phyloP scores from a whole-genome alignment of 2,329 filamentous ascomycete species.

The Rhytidhysteron rufulum region DNA sequence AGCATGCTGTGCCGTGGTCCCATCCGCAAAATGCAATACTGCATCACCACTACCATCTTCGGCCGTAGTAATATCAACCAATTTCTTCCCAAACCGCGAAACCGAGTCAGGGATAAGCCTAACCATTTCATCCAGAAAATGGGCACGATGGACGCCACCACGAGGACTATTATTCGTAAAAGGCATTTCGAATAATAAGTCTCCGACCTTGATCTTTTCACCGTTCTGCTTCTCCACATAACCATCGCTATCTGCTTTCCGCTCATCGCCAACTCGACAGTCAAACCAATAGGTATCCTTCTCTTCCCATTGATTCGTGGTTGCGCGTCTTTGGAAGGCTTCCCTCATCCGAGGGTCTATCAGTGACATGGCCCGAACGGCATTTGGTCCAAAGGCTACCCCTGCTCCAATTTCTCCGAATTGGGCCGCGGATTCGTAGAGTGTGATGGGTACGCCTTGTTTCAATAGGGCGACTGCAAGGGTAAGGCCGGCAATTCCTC shows the following conservation, averaged over 20 bases:
- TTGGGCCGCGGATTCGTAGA: slow-evolving; percentile 54
- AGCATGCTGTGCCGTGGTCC: slow-evolving; percentile 40
- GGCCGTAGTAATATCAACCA: slow-evolving; percentile 20
- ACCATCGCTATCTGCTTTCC: slow-evolving; percentile 12
- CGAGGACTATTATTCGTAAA: slow-evolving; percentile 18
- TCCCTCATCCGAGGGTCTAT: slow-evolving; percentile 46
- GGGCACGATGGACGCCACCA: slow-evolving; percentile 45
- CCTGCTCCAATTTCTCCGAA: slow-evolving; percentile 60
- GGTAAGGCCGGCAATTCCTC: slow-evolving; percentile 55
- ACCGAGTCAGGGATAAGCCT: slow-evolving; percentile 43
- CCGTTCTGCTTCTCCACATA: too few species aligned
- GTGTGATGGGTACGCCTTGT: slow-evolving; percentile 43
- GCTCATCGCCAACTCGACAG: slow-evolving; percentile 34
- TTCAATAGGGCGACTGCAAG: slow-evolving; percentile 52
- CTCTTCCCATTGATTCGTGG: slow-evolving; percentile 30
- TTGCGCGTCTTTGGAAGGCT: slow-evolving; percentile 43
- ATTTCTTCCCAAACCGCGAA: slow-evolving; percentile 39
- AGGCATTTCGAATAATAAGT: slow-evolving; percentile 19
- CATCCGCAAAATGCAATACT: slow-evolving; percentile 42
- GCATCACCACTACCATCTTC: slow-evolving; percentile 25
- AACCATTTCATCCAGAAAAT: slow-evolving; percentile 48
- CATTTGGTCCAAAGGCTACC: slow-evolving; percentile 55
- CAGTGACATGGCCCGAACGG: slow-evolving; percentile 51
- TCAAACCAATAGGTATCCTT: slow-evolving; percentile 42
- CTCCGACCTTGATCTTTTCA: slow-evolving; percentile 18